phyloP scores from a whole-genome alignment of 2,329 filamentous ascomycete genomes.

The Claviceps arundinis region DNA sequence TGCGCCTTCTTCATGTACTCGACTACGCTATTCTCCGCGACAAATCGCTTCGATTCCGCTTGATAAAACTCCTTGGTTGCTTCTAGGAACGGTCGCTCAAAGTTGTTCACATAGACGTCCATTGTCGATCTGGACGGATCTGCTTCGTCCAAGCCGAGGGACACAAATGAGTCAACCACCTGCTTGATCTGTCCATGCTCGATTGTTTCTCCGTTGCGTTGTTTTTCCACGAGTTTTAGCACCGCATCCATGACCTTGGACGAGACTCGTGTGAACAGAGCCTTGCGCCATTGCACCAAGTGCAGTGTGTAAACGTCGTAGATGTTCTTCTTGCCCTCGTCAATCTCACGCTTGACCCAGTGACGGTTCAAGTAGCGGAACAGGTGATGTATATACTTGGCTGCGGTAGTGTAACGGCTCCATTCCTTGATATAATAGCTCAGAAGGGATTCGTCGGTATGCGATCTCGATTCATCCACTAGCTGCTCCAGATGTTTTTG shows the following conservation, averaged over 20 bases:
- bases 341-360: conserved; percentile 98
- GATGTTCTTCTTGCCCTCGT: conserved; percentile 95
- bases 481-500: conserved; percentile 62
- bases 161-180: conserved; percentile 93
- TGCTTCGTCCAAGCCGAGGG: conserved; percentile 82
- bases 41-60: conserved; percentile 83
- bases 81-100: conserved; percentile 81
- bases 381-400: conserved; percentile 93
- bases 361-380: conserved; percentile 95
- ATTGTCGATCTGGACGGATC: conserved; percentile 89
- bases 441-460: conserved; percentile 81
- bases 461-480: conserved; percentile 57
- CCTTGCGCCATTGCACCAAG: conserved; percentile 85
- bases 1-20: conserved; percentile 99
- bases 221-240: conserved; percentile 88
- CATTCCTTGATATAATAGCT: conserved; percentile 94
- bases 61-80: conserved; percentile 81
- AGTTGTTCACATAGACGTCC: conserved; percentile 85
- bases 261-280: conserved; percentile 75
- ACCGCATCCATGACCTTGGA: conserved; percentile 90
- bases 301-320: conserved; percentile 98
- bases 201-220: conserved; percentile 93
- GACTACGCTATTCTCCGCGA: conserved; percentile 92
- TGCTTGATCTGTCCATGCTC: conserved; percentile 95
- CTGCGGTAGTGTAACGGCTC: conserved; percentile 87